Evolutionary conservation across 768 basidiomycete genomes (phyloP).

Genomic region (Mycena galopus): DNA sequence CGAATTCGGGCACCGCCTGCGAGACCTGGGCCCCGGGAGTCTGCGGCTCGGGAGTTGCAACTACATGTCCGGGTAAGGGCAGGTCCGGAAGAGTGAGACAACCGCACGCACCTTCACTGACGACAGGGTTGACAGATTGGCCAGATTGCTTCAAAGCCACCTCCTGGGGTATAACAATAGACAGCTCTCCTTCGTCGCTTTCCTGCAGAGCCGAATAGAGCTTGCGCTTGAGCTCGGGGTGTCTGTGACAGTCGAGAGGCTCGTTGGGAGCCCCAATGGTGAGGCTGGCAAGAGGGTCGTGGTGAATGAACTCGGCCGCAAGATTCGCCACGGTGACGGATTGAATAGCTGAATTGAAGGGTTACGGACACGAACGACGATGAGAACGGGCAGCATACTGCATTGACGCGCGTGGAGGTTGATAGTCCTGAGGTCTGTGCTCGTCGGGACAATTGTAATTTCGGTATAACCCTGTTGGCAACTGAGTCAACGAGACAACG

Average conservation of each 20-base stretch:
- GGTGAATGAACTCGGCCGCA: conserved; percentile 81
- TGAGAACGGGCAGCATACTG: conserved; percentile 61
- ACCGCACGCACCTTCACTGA: conserved; percentile 74
- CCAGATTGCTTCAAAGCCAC: conserved; percentile 75
- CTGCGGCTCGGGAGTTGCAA: conserved; percentile 87
- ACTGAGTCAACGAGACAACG: conserved; percentile 8
- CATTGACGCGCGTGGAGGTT: conserved; percentile 92
- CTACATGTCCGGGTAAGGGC: conserved; percentile 48
- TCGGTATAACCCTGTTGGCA: conserved; percentile 88
- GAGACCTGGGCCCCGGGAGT: conserved; percentile 61
- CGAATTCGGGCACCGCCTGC: conserved; percentile 69
- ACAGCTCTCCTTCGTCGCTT: conserved; percentile 93
- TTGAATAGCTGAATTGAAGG: conserved; percentile 68
- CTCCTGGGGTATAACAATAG: conserved; percentile 86
- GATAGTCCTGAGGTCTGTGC: conserved; percentile 82
- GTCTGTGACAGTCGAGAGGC: conserved; percentile 84
- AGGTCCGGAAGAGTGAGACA: background rate
- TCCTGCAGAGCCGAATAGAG: conserved; percentile 93
- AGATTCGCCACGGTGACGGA: conserved; percentile 80
- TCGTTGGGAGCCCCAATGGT: conserved; percentile 65
- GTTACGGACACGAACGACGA: conserved; percentile 32
- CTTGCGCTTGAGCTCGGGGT: conserved; percentile 94
- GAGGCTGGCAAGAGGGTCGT: conserved; percentile 80
- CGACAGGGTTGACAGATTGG: conserved; percentile 55
- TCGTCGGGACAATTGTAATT: conserved; percentile 88